Conservation (phyloP, 2,329 filamentous ascomycete genomes). For the Pseudocercospora fijiensis region DNA sequence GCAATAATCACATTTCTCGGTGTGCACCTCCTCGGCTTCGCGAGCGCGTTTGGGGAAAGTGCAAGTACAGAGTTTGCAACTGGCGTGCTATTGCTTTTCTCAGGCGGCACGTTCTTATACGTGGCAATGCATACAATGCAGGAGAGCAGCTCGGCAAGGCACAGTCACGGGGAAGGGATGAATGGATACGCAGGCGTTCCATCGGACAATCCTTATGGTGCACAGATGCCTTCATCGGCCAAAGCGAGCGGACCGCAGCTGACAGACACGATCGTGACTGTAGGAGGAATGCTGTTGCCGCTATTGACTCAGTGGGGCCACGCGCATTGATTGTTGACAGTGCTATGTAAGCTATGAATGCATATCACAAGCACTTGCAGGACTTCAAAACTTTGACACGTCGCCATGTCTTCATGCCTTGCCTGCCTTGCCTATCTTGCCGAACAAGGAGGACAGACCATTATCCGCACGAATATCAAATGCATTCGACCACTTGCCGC, state of each 20-base stretch:
- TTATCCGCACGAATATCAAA: constrained; percentile 5
- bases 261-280: constrained; percentile 64
- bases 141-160: constrained; percentile 58
- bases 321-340: constrained; percentile 53
- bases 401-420: background rate
- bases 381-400: background rate
- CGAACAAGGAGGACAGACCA: background rate
- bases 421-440: background rate
- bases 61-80: constrained; percentile 76
- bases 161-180: constrained; percentile 41
- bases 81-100: constrained; percentile 90
- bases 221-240: background rate
- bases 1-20: constrained; percentile 80
- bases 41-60: constrained; percentile 57
- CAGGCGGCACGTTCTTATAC: constrained; percentile 94
- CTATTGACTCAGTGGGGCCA: constrained; percentile 77
- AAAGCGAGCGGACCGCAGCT: constrained; percentile 6
- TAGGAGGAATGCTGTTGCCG: constrained; percentile 75
- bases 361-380: background rate
- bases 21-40: constrained; percentile 69
- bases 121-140: constrained; percentile 99
- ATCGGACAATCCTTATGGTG: constrained; percentile 27
- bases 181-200: constrained; percentile 31
- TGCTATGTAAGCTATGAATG: background rate
- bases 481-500: constrained; percentile 5